Percentiles rank a stretch among this genome's conserved stretches.
These are phyloP conservation scores for Collybia nuda DNA, from an alignment of 768 basidiomycete genomes.

Conservation along the genomic window DNA sequence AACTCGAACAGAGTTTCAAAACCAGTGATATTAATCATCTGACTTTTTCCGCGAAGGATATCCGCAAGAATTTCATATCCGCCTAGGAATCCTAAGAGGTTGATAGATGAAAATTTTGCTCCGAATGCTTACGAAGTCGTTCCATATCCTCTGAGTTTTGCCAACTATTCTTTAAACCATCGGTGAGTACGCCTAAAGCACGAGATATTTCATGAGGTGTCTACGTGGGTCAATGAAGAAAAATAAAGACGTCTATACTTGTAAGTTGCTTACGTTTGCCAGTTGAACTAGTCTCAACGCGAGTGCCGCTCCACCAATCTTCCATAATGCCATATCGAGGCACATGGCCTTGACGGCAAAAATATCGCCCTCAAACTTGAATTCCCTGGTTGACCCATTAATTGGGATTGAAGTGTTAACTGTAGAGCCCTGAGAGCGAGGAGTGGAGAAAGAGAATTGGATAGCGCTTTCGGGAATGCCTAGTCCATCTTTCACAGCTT, in stretches of 20 bases:
- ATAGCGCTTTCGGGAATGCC: conserved; percentile 37
- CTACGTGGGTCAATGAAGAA: conserved; percentile 28
- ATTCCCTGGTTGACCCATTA: conserved; percentile 18
- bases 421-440: conserved; percentile 21
- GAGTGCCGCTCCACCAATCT: conserved; percentile 79
- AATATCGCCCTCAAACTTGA: conserved; percentile 50
- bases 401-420: conserved; percentile 9
- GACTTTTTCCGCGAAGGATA: conserved; percentile 69
- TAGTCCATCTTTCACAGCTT: conserved; percentile 49
- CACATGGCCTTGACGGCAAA: conserved; percentile 58
- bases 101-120: not conserved
- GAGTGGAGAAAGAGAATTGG: conserved; percentile 41
- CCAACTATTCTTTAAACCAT: conserved; percentile 84
- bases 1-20: conserved; percentile 87
- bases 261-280: conserved; percentile 51
- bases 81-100: conserved; percentile 38
- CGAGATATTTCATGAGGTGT: conserved; percentile 77
- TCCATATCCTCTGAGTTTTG: conserved; percentile 96
- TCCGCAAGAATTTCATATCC: conserved; percentile 87
- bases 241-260: not conserved
- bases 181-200: conserved; percentile 69
- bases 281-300: conserved; percentile 73
- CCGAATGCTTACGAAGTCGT: conserved; percentile 59
- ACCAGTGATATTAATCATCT: conserved; percentile 73
- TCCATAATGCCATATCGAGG: conserved; percentile 77